Conservation (phyloP, 2,329 filamentous ascomycete species). For the Trichoderma atroviride region DNA sequence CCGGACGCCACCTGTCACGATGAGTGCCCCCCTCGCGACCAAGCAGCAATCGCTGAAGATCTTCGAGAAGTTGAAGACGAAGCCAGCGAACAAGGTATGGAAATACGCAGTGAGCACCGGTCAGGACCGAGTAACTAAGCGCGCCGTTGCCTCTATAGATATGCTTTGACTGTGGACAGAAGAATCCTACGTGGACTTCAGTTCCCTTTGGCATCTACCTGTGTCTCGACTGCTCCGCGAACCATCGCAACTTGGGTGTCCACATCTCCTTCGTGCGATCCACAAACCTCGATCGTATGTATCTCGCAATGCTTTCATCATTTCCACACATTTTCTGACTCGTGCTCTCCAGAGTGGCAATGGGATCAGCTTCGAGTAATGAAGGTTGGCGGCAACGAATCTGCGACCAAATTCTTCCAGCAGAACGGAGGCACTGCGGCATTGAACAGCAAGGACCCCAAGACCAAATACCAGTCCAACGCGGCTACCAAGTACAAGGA, state of each 20-base stretch:
- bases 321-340: constrained; percentile 28
- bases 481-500: constrained; percentile 98
- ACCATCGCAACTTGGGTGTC: constrained; percentile 96
- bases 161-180: constrained; percentile 97
- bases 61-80: constrained; percentile 95
- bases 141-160: constrained; percentile 56
- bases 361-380: constrained; percentile 97
- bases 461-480: constrained; percentile 93
- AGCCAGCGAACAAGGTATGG: constrained; percentile 89
- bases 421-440: constrained; percentile 92
- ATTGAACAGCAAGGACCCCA: constrained; percentile 92
- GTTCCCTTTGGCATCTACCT: constrained; percentile 97
- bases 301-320: constrained; percentile 1
- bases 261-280: constrained; percentile 99
- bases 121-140: not conserved
- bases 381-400: constrained; percentile 99
- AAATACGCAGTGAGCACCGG: not conserved
- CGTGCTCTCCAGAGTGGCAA: constrained; percentile 76
- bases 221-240: constrained; percentile 94
- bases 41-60: constrained; percentile 96
- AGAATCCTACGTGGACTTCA: constrained; percentile 98
- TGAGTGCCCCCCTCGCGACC: constrained; percentile 72
- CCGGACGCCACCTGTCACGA: constrained; percentile 45
- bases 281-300: constrained; percentile 95
- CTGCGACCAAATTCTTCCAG: constrained; percentile 97